Percentiles rank a stretch among this genome's conserved stretches.
These are phyloP conservation scores for Citrus glauca DNA, from an alignment of 345 rosid species.

Conservation along the genomic window DNA sequence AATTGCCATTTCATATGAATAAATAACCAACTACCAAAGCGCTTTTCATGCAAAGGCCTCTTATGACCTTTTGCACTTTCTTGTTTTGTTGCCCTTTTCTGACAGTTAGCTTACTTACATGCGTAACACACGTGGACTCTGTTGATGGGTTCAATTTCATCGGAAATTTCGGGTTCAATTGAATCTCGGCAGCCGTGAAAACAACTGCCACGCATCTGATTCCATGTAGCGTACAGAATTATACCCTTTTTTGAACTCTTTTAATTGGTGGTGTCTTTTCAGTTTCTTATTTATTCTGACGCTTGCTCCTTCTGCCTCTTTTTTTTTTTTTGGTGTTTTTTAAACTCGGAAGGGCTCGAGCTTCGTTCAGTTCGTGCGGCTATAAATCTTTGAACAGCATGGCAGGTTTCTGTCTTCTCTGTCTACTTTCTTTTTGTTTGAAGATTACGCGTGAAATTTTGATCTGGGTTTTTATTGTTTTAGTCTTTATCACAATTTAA, in stretches of 20 bases:
- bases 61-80: background rate
- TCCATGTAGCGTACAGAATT: background rate
- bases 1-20: no score
- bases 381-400: conserved; percentile 2
- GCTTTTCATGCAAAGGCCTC: background rate
- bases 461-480: background rate
- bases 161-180: background rate
- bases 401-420: conserved; percentile 10
- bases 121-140: background rate
- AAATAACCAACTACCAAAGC: no score
- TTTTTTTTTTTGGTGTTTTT: background rate
- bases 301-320: background rate
- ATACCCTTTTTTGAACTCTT: background rate
- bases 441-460: background rate
- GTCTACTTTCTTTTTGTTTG: background rate
- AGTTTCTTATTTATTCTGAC: background rate
- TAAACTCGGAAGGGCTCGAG: background rate
- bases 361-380: background rate
- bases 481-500: background rate
- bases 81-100: background rate
- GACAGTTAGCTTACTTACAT: background rate
- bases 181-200: background rate
- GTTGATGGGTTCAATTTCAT: background rate
- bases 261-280: background rate
- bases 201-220: background rate